Evolutionary conservation across 108 stramenopile species (phyloP), one percentile per base, ranked within the genome.

Genomic region (Fragilaria radians): DNA sequence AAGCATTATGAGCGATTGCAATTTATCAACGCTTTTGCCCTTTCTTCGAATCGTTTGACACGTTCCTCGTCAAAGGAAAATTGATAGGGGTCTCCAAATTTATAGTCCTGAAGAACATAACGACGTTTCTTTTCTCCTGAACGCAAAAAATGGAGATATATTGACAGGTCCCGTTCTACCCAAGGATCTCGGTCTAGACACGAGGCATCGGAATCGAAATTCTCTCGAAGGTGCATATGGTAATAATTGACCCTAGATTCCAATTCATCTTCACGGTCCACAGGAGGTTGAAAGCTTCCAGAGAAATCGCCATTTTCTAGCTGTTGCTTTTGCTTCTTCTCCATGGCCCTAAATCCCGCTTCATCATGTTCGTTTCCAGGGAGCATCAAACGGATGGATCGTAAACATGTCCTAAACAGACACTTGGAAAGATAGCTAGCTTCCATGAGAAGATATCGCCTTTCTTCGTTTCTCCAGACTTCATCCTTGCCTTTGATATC

Each of bases 91-190:
- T 93, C 91, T 22, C 73, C 57, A 68, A 89, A 93, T 59, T 78
- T 73, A 76, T 89, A 89, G 55, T 93, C 91, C 19, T 74, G 65
- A 42, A 93, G 46, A 32, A 93, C 59, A 80, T 82, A 93, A 32
- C 69, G 63, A 19, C 91, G 66, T 52, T 83, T 82, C 45, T 93
- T 77, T 48, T 89, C 86, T 30, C 88, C 91, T 21, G 75, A 74
- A 54, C 74, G 76, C 21, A 93, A 66, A 28, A 78, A 83, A 57
- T 85, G 77, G 11, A 85, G 52, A 70, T 80, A 93, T 55, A 86
- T 55, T 3, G 68, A 58, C 4, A 92, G 58, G 48, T 88, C 74
- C 36, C 66, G 68, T 68, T 85, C 78, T 27, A 62, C 59, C 83
- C 86, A 85, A 31, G 74, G 78, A 57, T 79, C 54, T 49, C 29